These are phyloP conservation scores for Batkoa obscura DNA, from an alignment of 371 early-diverging fungal genomes.

Conservation along the genomic window DNA sequence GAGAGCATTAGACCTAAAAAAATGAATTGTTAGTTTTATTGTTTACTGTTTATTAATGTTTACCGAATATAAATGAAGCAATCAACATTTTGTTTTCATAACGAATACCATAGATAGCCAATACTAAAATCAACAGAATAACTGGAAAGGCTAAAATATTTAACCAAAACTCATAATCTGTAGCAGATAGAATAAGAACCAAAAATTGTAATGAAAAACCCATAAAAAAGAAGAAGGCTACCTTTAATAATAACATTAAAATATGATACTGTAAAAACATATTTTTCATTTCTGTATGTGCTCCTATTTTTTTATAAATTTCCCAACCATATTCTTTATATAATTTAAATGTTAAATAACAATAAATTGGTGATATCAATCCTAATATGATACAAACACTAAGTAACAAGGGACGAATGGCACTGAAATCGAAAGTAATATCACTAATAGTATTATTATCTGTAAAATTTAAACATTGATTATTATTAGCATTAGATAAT, in stretches of 20 bases:
- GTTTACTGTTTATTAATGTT: too few species aligned
- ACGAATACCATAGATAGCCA: constrained; percentile 63
- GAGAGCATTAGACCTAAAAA: too few species aligned
- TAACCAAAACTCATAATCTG: constrained; percentile 45
- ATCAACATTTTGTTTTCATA: constrained; percentile 30
- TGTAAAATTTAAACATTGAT: not conserved
- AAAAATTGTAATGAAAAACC: constrained; percentile 77
- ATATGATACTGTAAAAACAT: constrained; percentile 79
- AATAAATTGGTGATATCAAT: constrained; percentile 9
- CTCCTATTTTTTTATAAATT: constrained; percentile 88
- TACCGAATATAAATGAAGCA: not conserved
- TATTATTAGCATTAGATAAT: not conserved
- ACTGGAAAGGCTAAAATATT: constrained; percentile 58
- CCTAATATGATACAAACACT: constrained; percentile 10
- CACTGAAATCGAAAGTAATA: not conserved
- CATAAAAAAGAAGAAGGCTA: constrained; percentile 74
- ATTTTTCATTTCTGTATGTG: constrained; percentile 65
- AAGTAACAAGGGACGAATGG: constrained; percentile 6
- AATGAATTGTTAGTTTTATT: too few species aligned
- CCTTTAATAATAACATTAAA: constrained; percentile 68
- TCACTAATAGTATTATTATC: not conserved
- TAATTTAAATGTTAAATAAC: constrained; percentile 19
- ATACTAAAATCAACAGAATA: constrained; percentile 39
- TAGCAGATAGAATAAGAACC: constrained; percentile 41
- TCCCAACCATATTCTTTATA: constrained; percentile 87